Base-by-base conservation (phyloP, 2,329 filamentous ascomycete genomes). In the Penicillium griseofulvum region DNA sequence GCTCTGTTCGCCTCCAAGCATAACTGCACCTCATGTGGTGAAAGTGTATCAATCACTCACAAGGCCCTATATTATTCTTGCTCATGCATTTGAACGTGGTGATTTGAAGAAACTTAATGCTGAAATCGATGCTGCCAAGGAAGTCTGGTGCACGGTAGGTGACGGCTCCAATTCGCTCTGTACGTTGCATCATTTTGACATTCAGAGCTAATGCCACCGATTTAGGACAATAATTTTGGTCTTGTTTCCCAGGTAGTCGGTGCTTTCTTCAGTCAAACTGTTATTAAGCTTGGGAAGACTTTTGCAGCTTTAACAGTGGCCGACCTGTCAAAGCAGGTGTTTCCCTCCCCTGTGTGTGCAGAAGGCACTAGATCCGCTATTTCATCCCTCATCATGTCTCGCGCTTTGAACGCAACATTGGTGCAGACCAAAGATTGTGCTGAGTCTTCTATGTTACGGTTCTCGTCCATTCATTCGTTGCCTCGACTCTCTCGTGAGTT, bases 221-320 rank as follows among this genome's bases (percentile, higher is more conserved):
- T 52, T 10, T 54, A 83, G 62, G 91, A 97, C 64, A 83, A 84
- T 44, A 97, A 95, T 66, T 72, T 76, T 4, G 83, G 86, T 4
- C 81, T 97, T 14, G 79, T 96, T 12, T 75, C 78, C 5, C 85
- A 90, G 69, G 86, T 93, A 11, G 71, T 88, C 37, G 77, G 82
- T 19, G 85, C 88, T 10, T 90, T 92, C 68, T 85, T 89, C 63
- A 85, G 86, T 64, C 91, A 88, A 77, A 86, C 89, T 56, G 84
- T 97, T 54, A 78, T 87, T 33, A 85, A 85, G 56, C 79, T 97
- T 26, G 85, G 87, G 42, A 82, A 83, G 49, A 86, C 90, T 4
- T 97, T 93, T 68, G 81, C 82, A 31, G 83, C 85, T 6, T 76
- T 87, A 33, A 81, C 83, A 4, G 74, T 87, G 10, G 71, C 77